Evolutionary conservation across 2,329 filamentous ascomycete genomes (phyloP).

Genomic region (Fusarium oxysporum): DNA sequence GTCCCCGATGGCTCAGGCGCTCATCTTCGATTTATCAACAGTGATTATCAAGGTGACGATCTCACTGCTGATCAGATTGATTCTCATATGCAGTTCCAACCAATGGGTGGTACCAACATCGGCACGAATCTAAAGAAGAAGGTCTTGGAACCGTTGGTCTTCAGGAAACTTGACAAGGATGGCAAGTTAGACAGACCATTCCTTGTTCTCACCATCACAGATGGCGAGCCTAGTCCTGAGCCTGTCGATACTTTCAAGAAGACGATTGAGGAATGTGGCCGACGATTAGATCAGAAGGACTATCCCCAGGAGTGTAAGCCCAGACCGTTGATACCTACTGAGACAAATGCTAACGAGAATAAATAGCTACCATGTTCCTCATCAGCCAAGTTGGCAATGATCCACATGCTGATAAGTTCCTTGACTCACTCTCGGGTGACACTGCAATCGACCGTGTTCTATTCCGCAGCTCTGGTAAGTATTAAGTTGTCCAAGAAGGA

Average conservation of each 20-base stretch:
- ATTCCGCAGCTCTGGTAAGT: neutral
- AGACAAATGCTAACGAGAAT: rapidly evolving
- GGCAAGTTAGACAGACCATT: neutral
- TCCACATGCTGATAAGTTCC: neutral
- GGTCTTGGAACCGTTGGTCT: neutral
- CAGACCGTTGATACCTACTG: rapidly evolving
- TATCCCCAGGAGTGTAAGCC: neutral
- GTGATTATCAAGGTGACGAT: neutral
- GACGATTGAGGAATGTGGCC: neutral
- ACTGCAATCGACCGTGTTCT: neutral
- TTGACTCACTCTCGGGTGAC: neutral
- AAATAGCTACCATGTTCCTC: neutral
- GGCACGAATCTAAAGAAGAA: neutral
- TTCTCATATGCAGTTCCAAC: neutral
- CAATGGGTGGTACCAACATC: neutral
- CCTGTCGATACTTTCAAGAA: neutral
- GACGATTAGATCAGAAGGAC: neutral
- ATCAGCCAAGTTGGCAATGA: neutral
- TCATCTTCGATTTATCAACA: neutral
- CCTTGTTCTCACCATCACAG: neutral
- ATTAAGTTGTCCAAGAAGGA: rapidly evolving
- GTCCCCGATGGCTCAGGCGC: neutral
- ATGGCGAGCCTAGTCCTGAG: neutral
- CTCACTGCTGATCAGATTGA: neutral
- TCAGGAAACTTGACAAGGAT: neutral